Conservation (phyloP, 495 filamentous ascomycete species). For the Lasiosphaeria ovina region DNA sequence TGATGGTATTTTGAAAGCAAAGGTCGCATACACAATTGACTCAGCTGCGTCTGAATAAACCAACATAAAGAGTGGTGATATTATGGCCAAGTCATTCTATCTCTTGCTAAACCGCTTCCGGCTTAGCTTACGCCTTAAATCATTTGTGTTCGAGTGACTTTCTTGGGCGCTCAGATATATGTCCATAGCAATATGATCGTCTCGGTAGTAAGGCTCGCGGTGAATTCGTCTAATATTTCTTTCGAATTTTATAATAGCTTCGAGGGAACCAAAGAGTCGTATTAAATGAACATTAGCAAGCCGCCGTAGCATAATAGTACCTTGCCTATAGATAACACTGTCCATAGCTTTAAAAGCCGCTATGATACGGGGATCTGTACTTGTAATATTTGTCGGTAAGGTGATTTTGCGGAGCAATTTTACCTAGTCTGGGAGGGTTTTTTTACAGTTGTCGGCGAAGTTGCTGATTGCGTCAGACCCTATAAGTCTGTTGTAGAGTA, state of each 20-base stretch:
- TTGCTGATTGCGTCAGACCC: background rate
- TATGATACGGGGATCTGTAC: conserved; percentile 1
- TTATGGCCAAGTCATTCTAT: background rate
- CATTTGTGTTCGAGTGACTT: background rate
- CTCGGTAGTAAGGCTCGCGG: background rate
- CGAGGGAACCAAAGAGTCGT: background rate
- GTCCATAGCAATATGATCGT: background rate
- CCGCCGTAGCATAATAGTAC: background rate
- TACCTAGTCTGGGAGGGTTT: background rate
- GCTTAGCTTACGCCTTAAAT: conserved; percentile 1
- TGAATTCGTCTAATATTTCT: background rate
- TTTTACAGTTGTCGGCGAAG: conserved; percentile 2
- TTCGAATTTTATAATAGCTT: conserved; percentile 5
- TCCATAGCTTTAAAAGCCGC: conserved; percentile 2
- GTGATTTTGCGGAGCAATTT: background rate
- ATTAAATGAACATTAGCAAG: conserved; percentile 1
- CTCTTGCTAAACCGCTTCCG: background rate
- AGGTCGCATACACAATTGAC: background rate
- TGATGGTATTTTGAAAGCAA: background rate
- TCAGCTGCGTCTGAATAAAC: conserved; percentile 3
- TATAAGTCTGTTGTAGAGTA: background rate
- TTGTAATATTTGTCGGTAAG: background rate
- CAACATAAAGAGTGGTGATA: background rate
- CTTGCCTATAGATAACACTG: background rate
- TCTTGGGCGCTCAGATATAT: conserved; percentile 2